Evolutionary conservation across 768 basidiomycete genomes (phyloP).

Genomic region (Symmetrospora coprosmae): DNA sequence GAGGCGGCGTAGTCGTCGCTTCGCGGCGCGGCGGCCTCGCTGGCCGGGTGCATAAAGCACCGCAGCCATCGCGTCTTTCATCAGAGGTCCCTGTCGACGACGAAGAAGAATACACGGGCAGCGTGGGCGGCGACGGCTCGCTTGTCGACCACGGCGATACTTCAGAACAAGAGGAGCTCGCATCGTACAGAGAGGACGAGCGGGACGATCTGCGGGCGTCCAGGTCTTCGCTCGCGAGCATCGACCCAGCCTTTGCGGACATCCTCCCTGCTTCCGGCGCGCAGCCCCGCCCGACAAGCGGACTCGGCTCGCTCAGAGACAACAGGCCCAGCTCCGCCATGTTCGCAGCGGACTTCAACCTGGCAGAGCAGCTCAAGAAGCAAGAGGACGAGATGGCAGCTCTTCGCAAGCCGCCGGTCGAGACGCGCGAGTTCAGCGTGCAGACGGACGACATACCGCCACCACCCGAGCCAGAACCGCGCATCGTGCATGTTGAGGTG

Average conservation of each 20-base stretch:
- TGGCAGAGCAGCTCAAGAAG: not conserved
- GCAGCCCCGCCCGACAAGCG: not conserved
- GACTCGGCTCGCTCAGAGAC: not conserved
- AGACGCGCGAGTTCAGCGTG: not conserved
- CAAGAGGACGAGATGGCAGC: constrained; percentile 12
- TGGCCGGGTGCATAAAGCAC: not conserved
- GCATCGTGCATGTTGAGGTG: not conserved
- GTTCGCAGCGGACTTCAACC: constrained; percentile 18
- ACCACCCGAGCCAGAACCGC: too few species aligned
- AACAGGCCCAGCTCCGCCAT: constrained; percentile 24
- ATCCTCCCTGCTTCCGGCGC: constrained; percentile 47
- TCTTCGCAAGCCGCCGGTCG: not conserved
- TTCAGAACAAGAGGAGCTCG: constrained; percentile 21
- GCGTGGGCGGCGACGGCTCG: constrained; percentile 21
- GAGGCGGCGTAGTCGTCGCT: not conserved
- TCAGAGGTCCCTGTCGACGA: not conserved
- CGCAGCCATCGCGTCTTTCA: constrained; percentile 4
- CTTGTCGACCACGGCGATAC: constrained; percentile 26
- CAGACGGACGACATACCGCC: constrained; percentile 22
- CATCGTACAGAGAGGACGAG: not conserved
- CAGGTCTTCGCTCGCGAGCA: constrained; percentile 33
- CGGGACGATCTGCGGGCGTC: not conserved
- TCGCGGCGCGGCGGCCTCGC: constrained; percentile 1
- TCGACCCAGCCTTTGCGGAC: constrained; percentile 75
- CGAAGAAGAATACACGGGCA: constrained; percentile 21